Evolutionary conservation across 768 basidiomycete species (phyloP).

Genomic region (Candolleomyces eurysporus): DNA sequence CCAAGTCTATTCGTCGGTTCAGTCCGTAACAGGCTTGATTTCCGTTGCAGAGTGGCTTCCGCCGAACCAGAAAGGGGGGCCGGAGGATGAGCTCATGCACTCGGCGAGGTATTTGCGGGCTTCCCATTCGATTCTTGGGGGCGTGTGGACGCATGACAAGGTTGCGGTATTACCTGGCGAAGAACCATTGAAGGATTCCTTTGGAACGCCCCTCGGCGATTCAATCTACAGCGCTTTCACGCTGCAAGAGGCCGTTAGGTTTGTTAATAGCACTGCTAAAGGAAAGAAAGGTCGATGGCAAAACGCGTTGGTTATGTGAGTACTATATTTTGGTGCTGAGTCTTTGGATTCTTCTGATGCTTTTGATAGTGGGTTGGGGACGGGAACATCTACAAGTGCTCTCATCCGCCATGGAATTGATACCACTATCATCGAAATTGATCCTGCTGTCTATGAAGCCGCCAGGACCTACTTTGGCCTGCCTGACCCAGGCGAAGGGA

Average conservation of each 20-base stretch:
- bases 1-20: slow-evolving; percentile 63
- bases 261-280: slow-evolving; percentile 54
- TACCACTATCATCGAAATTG: slow-evolving; percentile 89
- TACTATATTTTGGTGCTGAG: slow-evolving; percentile 4
- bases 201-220: slow-evolving; percentile 59
- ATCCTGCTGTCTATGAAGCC: slow-evolving; percentile 84
- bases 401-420: slow-evolving; percentile 67
- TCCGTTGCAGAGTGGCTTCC: slow-evolving; percentile 73
- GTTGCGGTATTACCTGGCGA: slow-evolving; percentile 34
- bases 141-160: slow-evolving; percentile 74
- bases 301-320: slow-evolving; percentile 74
- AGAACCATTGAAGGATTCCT: slow-evolving; percentile 46
- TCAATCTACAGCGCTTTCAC: slow-evolving; percentile 85
- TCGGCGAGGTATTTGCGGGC: slow-evolving; percentile 62
- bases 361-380: slow-evolving; percentile 74
- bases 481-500: slow-evolving; percentile 55
- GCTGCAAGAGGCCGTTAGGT: slow-evolving; percentile 79
- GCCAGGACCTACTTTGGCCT: slow-evolving; percentile 80
- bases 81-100: slow-evolving; percentile 36
- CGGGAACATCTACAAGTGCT: slow-evolving; percentile 76
- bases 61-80: slow-evolving; percentile 26
- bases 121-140: slow-evolving; percentile 63
- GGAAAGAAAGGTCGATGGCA: slow-evolving; percentile 35
- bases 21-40: slow-evolving; percentile 78
- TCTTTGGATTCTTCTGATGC: slow-evolving; percentile 7